Evolutionary conservation across 495 filamentous ascomycete genomes (phyloP), one percentile per base, ranked within the genome.

Genomic region (Pyrenopolyporus hunteri): DNA sequence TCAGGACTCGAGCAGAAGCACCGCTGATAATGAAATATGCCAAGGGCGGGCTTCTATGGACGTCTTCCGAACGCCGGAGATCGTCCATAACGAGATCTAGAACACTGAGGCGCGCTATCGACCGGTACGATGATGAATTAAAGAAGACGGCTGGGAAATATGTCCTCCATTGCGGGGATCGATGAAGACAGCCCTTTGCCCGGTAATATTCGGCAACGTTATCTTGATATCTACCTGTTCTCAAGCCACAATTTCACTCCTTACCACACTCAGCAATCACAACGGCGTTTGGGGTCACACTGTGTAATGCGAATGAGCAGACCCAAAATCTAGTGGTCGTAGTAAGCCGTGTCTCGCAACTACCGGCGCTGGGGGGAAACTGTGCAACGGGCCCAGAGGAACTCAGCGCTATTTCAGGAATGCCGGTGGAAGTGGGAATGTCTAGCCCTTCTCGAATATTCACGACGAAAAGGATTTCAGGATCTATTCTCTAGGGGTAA

Each of bases 131-230:
- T 9, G 42, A 54, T 49, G 57, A 62, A 62, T 62, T 35, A 62
- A 32, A 17, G 9, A n/a, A n/a, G 13, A 19, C 29, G 7, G 5
- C 6, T 40, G 5, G 23, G 32, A 23, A n/a, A 33, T 8, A 51
- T 45, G 32, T 17, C 36, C 20, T n/a, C n/a, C n/a, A n/a, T n/a
- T n/a, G n/a, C n/a, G n/a, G n/a, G n/a, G n/a, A n/a, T n/a, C n/a
- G 9, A 13, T 35, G 11, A 47, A 40, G 14, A 33, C 25, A 16
- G 16, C 35, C 10, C 28, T 6, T 22, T 48, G n/a, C n/a, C n/a
- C n/a, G n/a, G n/a, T n/a, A n/a, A n/a, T n/a, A n/a, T 57, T 53
- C 47, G 54, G 58, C 53, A 16, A 23, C 60, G 54, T 64, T 57
- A 47, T 58, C 60, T 48, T 33, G 39, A 58, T 42, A 28, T 58